A percentile compares a stretch with the other conserved stretches of the same genome.
Evolutionary conservation across 2,329 filamentous ascomycete genomes (phyloP).

Genomic region (Ceratocystis colombiana): DNA sequence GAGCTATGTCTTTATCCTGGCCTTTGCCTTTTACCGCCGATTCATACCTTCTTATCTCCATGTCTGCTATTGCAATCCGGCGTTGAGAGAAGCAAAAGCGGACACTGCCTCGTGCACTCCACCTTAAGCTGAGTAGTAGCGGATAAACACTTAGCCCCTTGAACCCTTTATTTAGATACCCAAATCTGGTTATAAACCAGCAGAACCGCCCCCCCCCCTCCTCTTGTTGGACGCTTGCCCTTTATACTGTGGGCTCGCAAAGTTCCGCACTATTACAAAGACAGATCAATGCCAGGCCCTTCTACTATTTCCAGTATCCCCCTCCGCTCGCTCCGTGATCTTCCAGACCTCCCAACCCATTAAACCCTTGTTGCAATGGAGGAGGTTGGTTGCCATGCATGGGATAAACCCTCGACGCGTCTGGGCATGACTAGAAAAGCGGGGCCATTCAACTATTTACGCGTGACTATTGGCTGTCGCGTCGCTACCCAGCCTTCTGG

Average conservation of each 20-base stretch:
- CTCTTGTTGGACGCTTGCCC: not conserved
- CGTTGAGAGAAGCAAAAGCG: not conserved
- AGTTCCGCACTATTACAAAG: not conserved
- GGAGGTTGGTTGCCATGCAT: not conserved
- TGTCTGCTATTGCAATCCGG: not conserved
- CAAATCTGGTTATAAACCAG: not conserved
- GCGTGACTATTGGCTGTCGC: conserved; percentile 9
- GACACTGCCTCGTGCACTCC: not conserved
- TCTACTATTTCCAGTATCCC: too few species aligned
- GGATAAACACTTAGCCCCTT: not conserved
- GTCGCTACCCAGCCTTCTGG: not conserved
- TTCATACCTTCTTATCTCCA: not conserved
- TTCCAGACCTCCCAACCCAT: not conserved
- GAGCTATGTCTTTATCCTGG: not conserved
- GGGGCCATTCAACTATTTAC: not conserved
- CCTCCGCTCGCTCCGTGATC: too few species aligned
- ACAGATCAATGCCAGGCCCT: not conserved
- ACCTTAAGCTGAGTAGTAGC: not conserved
- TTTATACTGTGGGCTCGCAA: not conserved
- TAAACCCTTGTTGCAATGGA: not conserved
- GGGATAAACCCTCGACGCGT: too few species aligned
- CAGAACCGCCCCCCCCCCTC: not conserved
- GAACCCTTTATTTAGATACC: not conserved
- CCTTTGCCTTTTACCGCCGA: too few species aligned
- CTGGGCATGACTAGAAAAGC: not conserved